A percentile compares a stretch with the other conserved stretches of the same genome.
phyloP scores from a whole-genome alignment of 192 early-diverging fungal genomes.

The Mortierella hygrophila region DNA sequence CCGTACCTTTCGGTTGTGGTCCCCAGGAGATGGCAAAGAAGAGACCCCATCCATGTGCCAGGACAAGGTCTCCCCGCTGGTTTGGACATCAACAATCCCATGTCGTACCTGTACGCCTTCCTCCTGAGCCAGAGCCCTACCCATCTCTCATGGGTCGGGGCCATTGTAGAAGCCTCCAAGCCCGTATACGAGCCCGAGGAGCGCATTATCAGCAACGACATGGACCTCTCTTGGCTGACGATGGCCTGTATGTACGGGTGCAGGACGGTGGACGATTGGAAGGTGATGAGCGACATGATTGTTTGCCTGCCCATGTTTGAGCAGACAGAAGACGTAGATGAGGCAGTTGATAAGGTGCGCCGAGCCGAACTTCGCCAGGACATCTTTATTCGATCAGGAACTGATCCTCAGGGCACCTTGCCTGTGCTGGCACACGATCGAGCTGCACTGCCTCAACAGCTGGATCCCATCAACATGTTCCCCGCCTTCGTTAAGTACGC shows the following conservation, averaged over 20 bases:
- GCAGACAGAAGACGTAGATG: conserved; percentile 51
- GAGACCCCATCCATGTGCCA: conserved; percentile 6
- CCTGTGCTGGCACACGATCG: background rate
- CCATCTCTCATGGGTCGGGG: conserved; percentile 61
- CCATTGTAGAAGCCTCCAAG: conserved; percentile 64
- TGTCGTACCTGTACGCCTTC: conserved; percentile 61
- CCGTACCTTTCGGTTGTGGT: conserved; percentile 58
- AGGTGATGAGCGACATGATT: conserved; percentile 64
- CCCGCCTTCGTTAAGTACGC: conserved; percentile 56
- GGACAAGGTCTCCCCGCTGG: conserved; percentile 32
- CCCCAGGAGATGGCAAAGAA: conserved; percentile 39
- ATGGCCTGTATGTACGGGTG: conserved; percentile 65
- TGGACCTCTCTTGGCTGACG: conserved; percentile 63
- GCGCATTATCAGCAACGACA: conserved; percentile 64
- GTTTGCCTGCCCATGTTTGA: conserved; percentile 68
- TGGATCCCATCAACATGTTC: conserved; percentile 53
- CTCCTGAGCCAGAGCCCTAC: conserved; percentile 52
- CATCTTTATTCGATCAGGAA: conserved; percentile 28
- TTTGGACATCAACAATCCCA: conserved; percentile 38
- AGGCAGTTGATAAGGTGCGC: conserved; percentile 30
- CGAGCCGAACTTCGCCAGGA: conserved; percentile 37
- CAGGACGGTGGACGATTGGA: conserved; percentile 52
- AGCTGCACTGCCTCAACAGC: conserved; percentile 36
- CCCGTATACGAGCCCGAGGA: conserved; percentile 61
- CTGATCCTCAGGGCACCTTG: background rate